Evolutionary conservation across 495 filamentous ascomycete genomes (phyloP).

Genomic region (Amniculicola lignicola): DNA sequence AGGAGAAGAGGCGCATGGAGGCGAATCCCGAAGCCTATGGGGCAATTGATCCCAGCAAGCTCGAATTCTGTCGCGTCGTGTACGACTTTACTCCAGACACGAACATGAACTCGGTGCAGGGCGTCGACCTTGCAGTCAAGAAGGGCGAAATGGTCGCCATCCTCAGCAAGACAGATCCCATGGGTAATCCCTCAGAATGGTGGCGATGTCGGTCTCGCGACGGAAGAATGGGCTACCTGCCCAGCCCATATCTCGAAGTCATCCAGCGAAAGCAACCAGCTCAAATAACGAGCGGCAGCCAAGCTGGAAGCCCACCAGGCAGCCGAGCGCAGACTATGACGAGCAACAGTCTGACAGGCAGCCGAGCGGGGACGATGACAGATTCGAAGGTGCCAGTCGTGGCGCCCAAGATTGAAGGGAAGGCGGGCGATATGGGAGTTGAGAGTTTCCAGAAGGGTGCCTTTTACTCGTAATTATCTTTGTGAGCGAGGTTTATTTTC

Average conservation of each 20-base stretch:
- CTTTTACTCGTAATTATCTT: slow-evolving; percentile 68
- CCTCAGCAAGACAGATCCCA: slow-evolving; percentile 84
- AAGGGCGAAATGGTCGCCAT: slow-evolving; percentile 97
- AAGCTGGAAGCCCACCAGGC: slow-evolving; percentile 48
- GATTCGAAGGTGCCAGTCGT: slow-evolving; percentile 58
- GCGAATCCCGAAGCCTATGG: slow-evolving; percentile 44
- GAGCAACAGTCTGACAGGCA: slow-evolving; percentile 45
- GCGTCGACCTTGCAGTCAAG: slow-evolving; percentile 85
- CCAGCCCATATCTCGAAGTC: slow-evolving; percentile 80
- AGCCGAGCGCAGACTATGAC: slow-evolving; percentile 44
- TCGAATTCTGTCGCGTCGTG: slow-evolving; percentile 90
- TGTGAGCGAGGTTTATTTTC: slow-evolving; percentile 1
- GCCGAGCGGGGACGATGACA: slow-evolving; percentile 40
- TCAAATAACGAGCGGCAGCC: slow-evolving; percentile 47
- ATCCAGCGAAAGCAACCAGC: slow-evolving; percentile 65
- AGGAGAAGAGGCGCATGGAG: slow-evolving; percentile 60
- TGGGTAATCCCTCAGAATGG: slow-evolving; percentile 91
- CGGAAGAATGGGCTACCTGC: slow-evolving; percentile 85
- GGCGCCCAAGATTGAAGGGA: slow-evolving; percentile 37
- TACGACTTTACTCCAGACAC: slow-evolving; percentile 88
- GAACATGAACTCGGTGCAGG: slow-evolving; percentile 46
- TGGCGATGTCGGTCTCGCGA: slow-evolving; percentile 95
- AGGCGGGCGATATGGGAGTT: slow-evolving; percentile 58
- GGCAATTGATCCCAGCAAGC: slow-evolving; percentile 72
- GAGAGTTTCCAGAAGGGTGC: slow-evolving; percentile 91